Base-by-base conservation (phyloP, 2,329 filamentous ascomycete species). In the Penicillium polonicum region DNA sequence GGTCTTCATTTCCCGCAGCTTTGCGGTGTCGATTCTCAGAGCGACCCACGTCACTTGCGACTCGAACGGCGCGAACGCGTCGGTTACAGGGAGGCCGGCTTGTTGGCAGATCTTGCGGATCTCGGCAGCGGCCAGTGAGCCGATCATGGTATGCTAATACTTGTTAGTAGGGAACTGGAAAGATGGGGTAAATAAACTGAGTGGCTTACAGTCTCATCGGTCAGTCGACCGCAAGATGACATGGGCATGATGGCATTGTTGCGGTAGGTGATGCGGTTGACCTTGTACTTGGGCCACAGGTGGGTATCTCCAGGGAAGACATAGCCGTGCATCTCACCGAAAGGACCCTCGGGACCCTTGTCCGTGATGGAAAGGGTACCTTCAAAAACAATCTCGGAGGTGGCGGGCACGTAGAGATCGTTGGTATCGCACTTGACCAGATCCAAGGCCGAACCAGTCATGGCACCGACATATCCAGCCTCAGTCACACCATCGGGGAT, bases 21-120 rank as follows among this genome's bases (percentile, higher is more conserved):
- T 82, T 6, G 77, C 73, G 1, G 79, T 82, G 66, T 88, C 85
- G 23, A 86, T 80, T 57, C 85, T 80, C 65, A 88, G 62, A 0
- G 72, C 79, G 0, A 74, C 73, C 80, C 81, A 83, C 0, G 76
- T 82, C 0, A 78, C 79, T 55, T 80, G 77, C 0, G 78, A 73
- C 57, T 80, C 78, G 48, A 80, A 78, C 0, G 78, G 79, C 0
- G 78, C 60, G 59, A 76, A 79, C 1, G 74, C 74, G 13, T 81
- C 76, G 4, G 63, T 76, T 51, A 83, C 70, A 0, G 80, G 80
- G 2, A 83, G 68, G 1, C 68, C 72, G 7, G 70, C 60, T 12
- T 69, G 62, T 57, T 76, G 70, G 48, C 67, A 74, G 19, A 78
- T 57, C 3, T 71, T 64, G 6, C 69, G 66, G 9, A 82, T 77